Percentiles rank a stretch among this genome's conserved stretches.
Evolutionary conservation across 768 basidiomycete genomes (phyloP).

Genomic region (Leccinum truebloodii): DNA sequence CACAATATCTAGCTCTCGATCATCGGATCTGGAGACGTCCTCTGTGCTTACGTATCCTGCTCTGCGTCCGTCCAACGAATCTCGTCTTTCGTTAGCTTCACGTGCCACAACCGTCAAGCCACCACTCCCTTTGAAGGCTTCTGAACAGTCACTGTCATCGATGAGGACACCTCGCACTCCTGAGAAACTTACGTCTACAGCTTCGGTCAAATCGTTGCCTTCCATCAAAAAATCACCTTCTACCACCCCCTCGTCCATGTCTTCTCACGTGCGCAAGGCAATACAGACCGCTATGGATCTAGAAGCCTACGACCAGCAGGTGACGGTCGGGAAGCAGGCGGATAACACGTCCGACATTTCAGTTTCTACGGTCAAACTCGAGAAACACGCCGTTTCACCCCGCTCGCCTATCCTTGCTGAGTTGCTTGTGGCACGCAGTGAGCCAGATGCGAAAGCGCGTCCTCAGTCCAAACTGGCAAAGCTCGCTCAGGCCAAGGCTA

Average conservation of each 20-base stretch:
- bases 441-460: slow-evolving; percentile 31
- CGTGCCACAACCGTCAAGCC: slow-evolving; percentile 21
- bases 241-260: slow-evolving; percentile 48
- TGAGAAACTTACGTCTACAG: slow-evolving; percentile 14
- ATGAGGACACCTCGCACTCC: slow-evolving; percentile 27
- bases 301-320: slow-evolving; percentile 50
- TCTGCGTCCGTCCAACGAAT: slow-evolving; percentile 67
- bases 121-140: slow-evolving; percentile 17
- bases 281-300: slow-evolving; percentile 66
- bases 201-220: slow-evolving; percentile 30
- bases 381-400: slow-evolving; percentile 22
- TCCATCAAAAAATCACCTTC: slow-evolving; percentile 27
- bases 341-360: slow-evolving; percentile 22
- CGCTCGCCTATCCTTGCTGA: slow-evolving; percentile 23
- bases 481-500: slow-evolving; percentile 62
- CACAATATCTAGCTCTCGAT: slow-evolving; percentile 50
- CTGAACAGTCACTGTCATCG: slow-evolving; percentile 17
- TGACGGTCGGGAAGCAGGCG: slow-evolving; percentile 6
- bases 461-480: slow-evolving; percentile 73
- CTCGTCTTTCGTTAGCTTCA: slow-evolving; percentile 38
- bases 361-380: slow-evolving; percentile 25
- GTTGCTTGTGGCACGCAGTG: slow-evolving; percentile 11
- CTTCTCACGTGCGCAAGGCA: slow-evolving; percentile 63
- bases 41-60: slow-evolving; percentile 73
- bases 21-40: slow-evolving; percentile 53